phyloP scores from a whole-genome alignment of 2,329 filamentous ascomycete species.

The Uncinocarpus reesii region DNA sequence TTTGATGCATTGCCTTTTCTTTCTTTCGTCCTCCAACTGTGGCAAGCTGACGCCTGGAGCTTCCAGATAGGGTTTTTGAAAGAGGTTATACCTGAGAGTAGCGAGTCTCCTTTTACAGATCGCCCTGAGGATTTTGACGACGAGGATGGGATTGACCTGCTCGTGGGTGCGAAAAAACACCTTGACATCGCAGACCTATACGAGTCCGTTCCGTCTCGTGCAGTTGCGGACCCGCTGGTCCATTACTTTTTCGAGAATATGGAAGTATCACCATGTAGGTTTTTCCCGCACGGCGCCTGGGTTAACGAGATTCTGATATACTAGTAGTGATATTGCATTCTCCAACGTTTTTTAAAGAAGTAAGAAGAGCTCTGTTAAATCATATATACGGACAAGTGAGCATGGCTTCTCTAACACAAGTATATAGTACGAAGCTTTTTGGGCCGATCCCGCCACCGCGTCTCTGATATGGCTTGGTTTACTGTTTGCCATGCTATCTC shows the following conservation, averaged over 20 bases:
- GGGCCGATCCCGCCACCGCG: constrained; percentile 6
- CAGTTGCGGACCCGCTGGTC: background rate
- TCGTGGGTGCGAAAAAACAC: constrained; percentile 1
- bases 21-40: constrained; percentile 3
- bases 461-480: constrained; percentile 13
- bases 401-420: background rate
- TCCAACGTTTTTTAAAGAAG: constrained; percentile 13
- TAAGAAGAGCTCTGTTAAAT: background rate
- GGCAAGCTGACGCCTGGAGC: background rate
- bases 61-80: constrained; percentile 4
- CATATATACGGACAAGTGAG: background rate
- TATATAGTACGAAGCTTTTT: constrained; percentile 14
- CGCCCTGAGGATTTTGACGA: background rate
- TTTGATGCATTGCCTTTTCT: constrained; percentile 22
- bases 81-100: constrained; percentile 5
- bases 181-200: constrained; percentile 1
- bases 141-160: background rate
- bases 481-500: constrained; percentile 12
- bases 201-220: background rate
- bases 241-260: constrained; percentile 1
- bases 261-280: constrained; percentile 11
- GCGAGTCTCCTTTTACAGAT: background rate
- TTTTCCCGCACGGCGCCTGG: background rate
- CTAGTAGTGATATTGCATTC: constrained; percentile 11
- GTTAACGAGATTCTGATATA: background rate